Evolutionary conservation across 2,329 filamentous ascomycete genomes (phyloP).

Genomic region (Penicillium italicum): DNA sequence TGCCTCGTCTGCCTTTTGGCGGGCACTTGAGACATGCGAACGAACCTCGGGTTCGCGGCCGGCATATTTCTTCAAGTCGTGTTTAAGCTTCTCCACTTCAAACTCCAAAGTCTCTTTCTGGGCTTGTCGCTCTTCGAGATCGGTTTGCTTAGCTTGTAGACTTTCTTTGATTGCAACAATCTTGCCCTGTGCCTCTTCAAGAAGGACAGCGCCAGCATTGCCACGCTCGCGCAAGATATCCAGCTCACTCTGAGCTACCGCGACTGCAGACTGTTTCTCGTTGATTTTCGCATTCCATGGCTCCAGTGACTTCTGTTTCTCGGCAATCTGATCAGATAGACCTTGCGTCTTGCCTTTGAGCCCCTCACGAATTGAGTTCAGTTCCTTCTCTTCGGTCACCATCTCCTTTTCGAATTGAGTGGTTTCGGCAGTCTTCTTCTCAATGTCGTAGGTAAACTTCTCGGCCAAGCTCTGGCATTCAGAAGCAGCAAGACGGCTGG

Average conservation of each 20-base stretch:
- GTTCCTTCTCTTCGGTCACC: constrained; percentile 73
- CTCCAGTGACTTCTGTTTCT: constrained; percentile 89
- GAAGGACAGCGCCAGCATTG: constrained; percentile 77
- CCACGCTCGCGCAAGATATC: constrained; percentile 86
- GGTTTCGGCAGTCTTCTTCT: constrained; percentile 71
- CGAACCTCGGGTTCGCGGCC: constrained; percentile 78
- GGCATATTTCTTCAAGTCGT: constrained; percentile 68
- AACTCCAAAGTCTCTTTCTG: constrained; percentile 70
- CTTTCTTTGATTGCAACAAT: constrained; percentile 68
- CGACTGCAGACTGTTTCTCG: constrained; percentile 89
- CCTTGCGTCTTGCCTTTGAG: constrained; percentile 94
- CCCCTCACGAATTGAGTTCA: constrained; percentile 76
- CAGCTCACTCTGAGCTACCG: constrained; percentile 90
- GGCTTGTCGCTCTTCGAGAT: constrained; percentile 71
- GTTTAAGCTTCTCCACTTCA: constrained; percentile 67
- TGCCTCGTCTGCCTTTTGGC: constrained; percentile 95
- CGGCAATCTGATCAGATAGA: constrained; percentile 86
- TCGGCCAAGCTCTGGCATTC: constrained; percentile 76
- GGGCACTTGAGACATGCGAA: constrained; percentile 77
- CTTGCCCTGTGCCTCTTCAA: constrained; percentile 79
- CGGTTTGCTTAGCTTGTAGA: constrained; percentile 65
- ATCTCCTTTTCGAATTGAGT: constrained; percentile 71
- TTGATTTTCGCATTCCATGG: constrained; percentile 98
- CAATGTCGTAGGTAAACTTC: constrained; percentile 73
- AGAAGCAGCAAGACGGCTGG: constrained; percentile 67